Base-by-base conservation (phyloP, 148 eudicot genomes). In the Camellia lanceoleosa region DNA sequence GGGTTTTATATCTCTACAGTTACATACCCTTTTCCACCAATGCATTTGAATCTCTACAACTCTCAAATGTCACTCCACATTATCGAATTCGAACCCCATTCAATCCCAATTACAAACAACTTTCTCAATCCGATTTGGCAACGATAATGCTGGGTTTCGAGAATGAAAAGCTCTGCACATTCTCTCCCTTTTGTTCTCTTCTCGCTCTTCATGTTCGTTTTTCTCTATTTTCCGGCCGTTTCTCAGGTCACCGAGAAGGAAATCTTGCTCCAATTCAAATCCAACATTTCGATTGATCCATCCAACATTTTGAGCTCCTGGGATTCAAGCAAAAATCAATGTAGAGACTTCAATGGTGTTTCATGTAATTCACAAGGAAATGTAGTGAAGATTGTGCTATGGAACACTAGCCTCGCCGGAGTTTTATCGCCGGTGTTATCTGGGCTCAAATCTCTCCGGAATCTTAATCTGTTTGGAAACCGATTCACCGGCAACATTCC, bases 321-420 rank as follows among this genome's bases (percentile, higher is more conserved):
- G 99, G 89, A 81, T 81, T 51, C 84, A 9, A 82, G 56, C 71
- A 77, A 73, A 77, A 90, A 84, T 86, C 94, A 91, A 15, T 94
- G 99, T 83, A 62, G 65, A 65, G 87, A 91, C 79, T 96, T 65
- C 81, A 75, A 81, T 75, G 99, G 99, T 16, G 87, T 96, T 3
- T 87, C 77, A 60, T 94, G 99, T 84, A 85, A 96, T 84, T 69
- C 88, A 41, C 80, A 78, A 62, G 94, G 87, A 72, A 92, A 96
- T 91, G 98, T 96, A 30, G 91, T 63, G 44, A 92, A 74, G 83
- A 92, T 96, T 89, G 89, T 96, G 79, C 70, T 96, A 71, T 96
- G 99, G 99, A 96, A 96, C 69, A 87, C 92, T 68, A 90, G 89
- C 67, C 85, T 96, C 47, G 89, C 88, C 79, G 99, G 99, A 60